Conservation (phyloP, 148 eudicot genomes). For the Rheum nobile region DNA sequence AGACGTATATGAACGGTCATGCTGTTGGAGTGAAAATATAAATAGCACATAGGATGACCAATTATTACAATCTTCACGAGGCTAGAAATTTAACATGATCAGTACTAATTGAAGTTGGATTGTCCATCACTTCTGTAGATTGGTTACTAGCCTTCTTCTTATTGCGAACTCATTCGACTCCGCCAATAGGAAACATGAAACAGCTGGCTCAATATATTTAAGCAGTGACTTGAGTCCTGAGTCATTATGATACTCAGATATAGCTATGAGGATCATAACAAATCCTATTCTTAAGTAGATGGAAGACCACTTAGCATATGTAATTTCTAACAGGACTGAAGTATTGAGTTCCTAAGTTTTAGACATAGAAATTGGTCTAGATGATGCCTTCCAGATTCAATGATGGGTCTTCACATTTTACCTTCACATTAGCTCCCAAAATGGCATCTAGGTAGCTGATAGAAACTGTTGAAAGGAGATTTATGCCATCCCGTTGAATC, state of each 20-base stretch:
- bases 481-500: conserved; percentile 95
- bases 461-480: conserved; percentile 66
- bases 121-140: no score
- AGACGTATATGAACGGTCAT: neutral
- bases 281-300: neutral
- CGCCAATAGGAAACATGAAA: neutral
- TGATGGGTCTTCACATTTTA: conserved; percentile 11
- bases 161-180: no score
- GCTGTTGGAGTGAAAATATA: neutral
- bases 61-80: neutral
- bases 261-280: neutral
- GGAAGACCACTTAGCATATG: neutral
- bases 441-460: conserved; percentile 87
- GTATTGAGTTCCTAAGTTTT: neutral
- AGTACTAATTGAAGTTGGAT: no score
- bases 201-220: neutral
- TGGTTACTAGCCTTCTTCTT: no score
- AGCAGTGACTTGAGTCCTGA: neutral
- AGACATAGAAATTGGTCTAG: neutral
- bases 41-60: neutral
- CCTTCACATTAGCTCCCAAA: conserved; percentile 76
- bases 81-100: neutral
- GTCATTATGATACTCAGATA: neutral
- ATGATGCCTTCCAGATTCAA: neutral
- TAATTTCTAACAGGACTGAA: neutral